Base-by-base conservation (phyloP, 1,284 basidiomycete species). In the Ganoderma leucocontextum region DNA sequence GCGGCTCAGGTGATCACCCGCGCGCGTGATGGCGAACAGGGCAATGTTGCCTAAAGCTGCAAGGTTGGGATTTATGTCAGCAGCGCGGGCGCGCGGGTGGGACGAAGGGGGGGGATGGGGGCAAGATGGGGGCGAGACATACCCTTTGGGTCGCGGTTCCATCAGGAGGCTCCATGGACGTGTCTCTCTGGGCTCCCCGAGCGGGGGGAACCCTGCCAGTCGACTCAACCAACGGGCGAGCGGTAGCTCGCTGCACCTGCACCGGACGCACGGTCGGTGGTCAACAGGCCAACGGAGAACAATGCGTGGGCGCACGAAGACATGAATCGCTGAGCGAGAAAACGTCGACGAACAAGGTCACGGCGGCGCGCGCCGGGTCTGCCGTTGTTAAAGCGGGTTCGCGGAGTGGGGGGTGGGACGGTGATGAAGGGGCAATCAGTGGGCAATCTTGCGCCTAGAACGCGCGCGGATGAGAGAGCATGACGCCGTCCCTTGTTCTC, bases 31-130 rank as follows among this genome's bases (percentile, higher is more conserved):
- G 52, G 52, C 52, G 52, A 33, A 29, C 47, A 12, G 55, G 55
- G 60, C 68, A 61, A 63, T 60, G 71, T 68, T 72, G 52, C 68
- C 64, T 63, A 62, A 70, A 66, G 33, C 53, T 58, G 62, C 64
- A 70, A 64, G 47, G 72, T 73, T 73, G 49, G 55, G 60, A 33
- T 69, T 73, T 73, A 73, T 69, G 72, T 73, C 72, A 73, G 72
- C 72, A 68, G n/a, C 12, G 68, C 70, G 66, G 49, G 66, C 70
- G 72, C 70, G 70, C 68, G 66, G 67, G 61, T 55, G 25, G 47
- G 47, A 33, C 25, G 39, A 13, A 2, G 9, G 9, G 39, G 60
- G 42, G 25, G 19, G 22, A n/a, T n/a, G n/a, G n/a, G n/a, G n/a
- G n/a, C n/a, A n/a, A 12, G 60, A 17, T 8, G 39, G 39, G 52